A percentile compares a stretch with the other conserved stretches of the same genome.
Conservation (phyloP, 257 asterid species). For the Schizonepeta tenuifolia region DNA sequence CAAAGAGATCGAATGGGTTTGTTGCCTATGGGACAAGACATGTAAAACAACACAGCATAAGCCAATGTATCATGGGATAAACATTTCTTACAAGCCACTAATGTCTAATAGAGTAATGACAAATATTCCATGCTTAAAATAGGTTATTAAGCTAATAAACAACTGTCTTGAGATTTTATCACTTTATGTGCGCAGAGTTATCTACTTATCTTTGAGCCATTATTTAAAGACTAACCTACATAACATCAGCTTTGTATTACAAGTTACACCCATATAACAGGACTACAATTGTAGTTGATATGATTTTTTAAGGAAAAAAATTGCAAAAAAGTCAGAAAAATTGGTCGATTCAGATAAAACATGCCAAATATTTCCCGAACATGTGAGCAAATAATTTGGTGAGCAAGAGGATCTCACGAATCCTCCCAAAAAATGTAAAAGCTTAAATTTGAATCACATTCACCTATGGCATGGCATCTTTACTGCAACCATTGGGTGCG, state of each 20-base stretch:
- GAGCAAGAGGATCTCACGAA: conserved; percentile 18
- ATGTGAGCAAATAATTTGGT: conserved; percentile 4
- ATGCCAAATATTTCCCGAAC: neutral
- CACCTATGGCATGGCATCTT: conserved; percentile 15
- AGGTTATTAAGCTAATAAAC: conserved; percentile 19
- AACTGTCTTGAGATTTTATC: neutral
- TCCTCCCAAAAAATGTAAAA: conserved; percentile 22
- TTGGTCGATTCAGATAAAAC: neutral
- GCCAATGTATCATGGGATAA: conserved; percentile 7
- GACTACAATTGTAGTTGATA: conserved; percentile 16
- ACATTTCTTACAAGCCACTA: neutral
- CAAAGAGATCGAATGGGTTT: conserved; percentile 97
- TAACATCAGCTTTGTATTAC: conserved; percentile 12
- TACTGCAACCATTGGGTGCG: conserved; percentile 7
- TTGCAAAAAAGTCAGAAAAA: neutral
- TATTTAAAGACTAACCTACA: neutral
- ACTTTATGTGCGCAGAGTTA: conserved; percentile 7
- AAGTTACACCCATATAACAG: conserved; percentile 22
- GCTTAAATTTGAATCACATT: conserved; percentile 10
- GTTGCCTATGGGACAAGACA: conserved; percentile 55
- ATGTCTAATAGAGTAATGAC: conserved; percentile 16
- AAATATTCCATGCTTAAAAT: conserved; percentile 14
- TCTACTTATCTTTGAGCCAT: neutral
- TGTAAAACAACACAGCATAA: conserved; percentile 28
- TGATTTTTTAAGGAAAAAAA: neutral